Percentiles rank a stretch among this genome's conserved stretches.
Conservation (phyloP, 192 early-diverging fungal genomes). For the Lobosporangium transversale region DNA sequence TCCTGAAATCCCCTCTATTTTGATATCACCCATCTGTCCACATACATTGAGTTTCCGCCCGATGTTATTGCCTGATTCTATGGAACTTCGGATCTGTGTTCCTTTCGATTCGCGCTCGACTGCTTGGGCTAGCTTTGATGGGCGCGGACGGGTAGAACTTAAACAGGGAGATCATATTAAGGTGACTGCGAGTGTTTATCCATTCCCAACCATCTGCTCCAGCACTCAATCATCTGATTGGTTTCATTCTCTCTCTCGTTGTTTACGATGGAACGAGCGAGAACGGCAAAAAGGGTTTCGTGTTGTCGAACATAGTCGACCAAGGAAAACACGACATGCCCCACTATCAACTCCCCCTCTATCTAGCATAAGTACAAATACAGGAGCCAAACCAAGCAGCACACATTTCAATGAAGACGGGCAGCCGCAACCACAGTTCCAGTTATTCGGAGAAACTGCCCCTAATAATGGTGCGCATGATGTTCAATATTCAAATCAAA, state of each 20-base stretch:
- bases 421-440: too few species aligned
- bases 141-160: constrained; percentile 90
- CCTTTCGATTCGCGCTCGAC: constrained; percentile 85
- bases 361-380: neutral
- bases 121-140: constrained; percentile 97
- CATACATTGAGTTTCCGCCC: constrained; percentile 95
- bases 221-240: constrained; percentile 85
- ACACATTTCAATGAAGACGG: neutral
- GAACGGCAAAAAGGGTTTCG: constrained; percentile 86
- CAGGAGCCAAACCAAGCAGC: neutral
- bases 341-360: constrained; percentile 6
- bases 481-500: neutral
- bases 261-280: constrained; percentile 94
- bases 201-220: constrained; percentile 88
- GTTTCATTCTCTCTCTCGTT: constrained; percentile 87
- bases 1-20: constrained; percentile 91
- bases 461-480: neutral
- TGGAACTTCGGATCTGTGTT: constrained; percentile 89
- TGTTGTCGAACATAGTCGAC: constrained; percentile 53
- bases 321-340: constrained; percentile 18
- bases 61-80: constrained; percentile 93
- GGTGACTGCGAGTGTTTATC: constrained; percentile 85
- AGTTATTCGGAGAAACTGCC: neutral
- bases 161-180: constrained; percentile 87
- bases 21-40: constrained; percentile 93